Evolutionary conservation across 768 basidiomycete genomes (phyloP), one percentile per base, ranked within the genome.

Genomic region (Tephrocybe sp.): DNA sequence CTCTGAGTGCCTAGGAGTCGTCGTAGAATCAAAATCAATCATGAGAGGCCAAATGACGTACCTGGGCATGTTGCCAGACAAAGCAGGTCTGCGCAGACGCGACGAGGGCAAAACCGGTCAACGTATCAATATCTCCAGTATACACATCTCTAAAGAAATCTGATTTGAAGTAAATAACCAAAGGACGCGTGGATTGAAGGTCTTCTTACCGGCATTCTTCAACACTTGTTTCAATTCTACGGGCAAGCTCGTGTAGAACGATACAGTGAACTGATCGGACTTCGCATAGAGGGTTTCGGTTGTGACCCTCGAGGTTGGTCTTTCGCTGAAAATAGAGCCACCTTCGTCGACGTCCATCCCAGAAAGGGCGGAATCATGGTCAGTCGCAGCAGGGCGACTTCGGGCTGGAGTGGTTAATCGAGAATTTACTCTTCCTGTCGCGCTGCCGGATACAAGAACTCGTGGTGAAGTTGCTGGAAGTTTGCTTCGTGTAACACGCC

Each of bases 21-120:
- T 39, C 34, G 47, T 22, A 54, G 53, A 52, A 30, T 26, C 20
- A 20, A 20, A 33, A 39, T 26, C 19, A 10, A 38, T 47, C 11
- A 14, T 48, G 42, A 44, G 42, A 44, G 38, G 36, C 35, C n/a
- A 34, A 17, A 34, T 26, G 43, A 62, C 69, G 48, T 55, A 80
- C 84, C 67, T 87, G 83, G 38, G 83, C 78, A 69, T 91, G 85
- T 54, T 88, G 85, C 89, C 89, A 92, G 41, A 90, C 85, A 66
- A 88, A 91, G 64, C 87, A 90, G 8, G 86, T 88, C 60, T 80
- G 79, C 6, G 73, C 68, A 20, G 89, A 89, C 14, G 82, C 79
- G 19, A 89, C 79, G 34, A 91, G 76, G 10, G 88, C 81, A 62
- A 87, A 90, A 6, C 87, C 87, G 8, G 88, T 89, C 42, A 73